Conservation (phyloP, 192 early-diverging fungal genomes). For the Coemansia sp. region DNA sequence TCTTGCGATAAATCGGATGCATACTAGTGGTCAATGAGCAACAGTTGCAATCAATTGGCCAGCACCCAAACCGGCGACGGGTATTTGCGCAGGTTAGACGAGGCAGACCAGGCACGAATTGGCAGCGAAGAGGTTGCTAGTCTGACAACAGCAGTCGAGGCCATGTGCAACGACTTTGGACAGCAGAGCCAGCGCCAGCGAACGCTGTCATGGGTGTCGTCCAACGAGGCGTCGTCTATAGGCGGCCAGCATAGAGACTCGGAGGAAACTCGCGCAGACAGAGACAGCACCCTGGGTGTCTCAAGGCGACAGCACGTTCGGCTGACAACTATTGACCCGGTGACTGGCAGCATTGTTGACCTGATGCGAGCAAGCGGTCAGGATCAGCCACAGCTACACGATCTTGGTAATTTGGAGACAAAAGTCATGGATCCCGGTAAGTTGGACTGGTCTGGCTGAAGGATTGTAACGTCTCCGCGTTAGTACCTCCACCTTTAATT, state of each 20-base stretch:
- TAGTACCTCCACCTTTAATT: constrained; percentile 4
- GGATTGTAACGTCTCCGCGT: neutral
- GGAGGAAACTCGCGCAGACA: neutral
- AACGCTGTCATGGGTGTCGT: constrained; percentile 43
- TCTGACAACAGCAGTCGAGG: constrained; percentile 9
- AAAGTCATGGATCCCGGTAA: constrained; percentile 35
- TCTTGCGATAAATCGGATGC: neutral
- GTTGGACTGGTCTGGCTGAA: constrained; percentile 1
- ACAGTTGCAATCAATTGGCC: constrained; percentile 2
- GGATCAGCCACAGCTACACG: constrained; percentile 5
- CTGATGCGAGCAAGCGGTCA: neutral
- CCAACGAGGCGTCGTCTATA: constrained; percentile 9
- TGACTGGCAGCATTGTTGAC: constrained; percentile 33
- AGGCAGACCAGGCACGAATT: neutral
- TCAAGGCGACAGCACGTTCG: constrained; percentile 35
- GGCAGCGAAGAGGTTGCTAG: constrained; percentile 2
- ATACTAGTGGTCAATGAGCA: constrained; percentile 2
- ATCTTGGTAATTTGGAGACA: neutral
- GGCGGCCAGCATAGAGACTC: neutral
- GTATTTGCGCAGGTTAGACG: neutral
- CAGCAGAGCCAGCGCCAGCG: constrained; percentile 25
- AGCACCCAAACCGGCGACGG: neutral
- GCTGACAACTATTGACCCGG: constrained; percentile 46
- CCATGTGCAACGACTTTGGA: constrained; percentile 27
- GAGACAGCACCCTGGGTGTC: neutral